phyloP scores from a whole-genome alignment of 768 basidiomycete species.

The Boletus eberwhitei region DNA sequence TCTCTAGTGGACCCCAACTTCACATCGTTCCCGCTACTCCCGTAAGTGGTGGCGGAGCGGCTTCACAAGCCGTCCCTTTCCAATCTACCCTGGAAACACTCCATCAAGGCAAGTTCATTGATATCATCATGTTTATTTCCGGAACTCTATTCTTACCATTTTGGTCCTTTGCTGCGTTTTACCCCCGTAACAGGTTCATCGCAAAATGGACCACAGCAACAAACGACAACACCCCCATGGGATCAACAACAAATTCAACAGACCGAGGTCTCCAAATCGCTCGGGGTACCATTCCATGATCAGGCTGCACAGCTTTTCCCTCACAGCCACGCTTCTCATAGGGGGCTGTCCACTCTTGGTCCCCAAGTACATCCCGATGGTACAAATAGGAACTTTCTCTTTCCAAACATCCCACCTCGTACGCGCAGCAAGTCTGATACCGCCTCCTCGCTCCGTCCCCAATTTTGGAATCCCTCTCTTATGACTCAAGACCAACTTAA shows the following conservation, averaged over 20 bases:
- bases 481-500: slow-evolving; percentile 37
- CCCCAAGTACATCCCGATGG: slow-evolving; percentile 31
- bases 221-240: slow-evolving; percentile 32
- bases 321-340: slow-evolving; percentile 35
- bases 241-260: slow-evolving; percentile 37
- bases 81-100: slow-evolving; percentile 48
- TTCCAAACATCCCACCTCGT: slow-evolving; percentile 39
- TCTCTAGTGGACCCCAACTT: slow-evolving; percentile 55
- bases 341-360: slow-evolving; percentile 36
- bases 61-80: slow-evolving; percentile 48
- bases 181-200: slow-evolving; percentile 30
- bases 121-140: slow-evolving; percentile 31
- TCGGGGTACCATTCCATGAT: slow-evolving; percentile 31
- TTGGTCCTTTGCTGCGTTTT: slow-evolving; percentile 24
- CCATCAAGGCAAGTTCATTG: slow-evolving; percentile 48
- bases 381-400: slow-evolving; percentile 38
- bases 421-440: slow-evolving; percentile 61
- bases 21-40: slow-evolving; percentile 85
- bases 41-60: slow-evolving; percentile 57
- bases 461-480: slow-evolving; percentile 45
- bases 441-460: slow-evolving; percentile 45
- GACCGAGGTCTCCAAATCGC: slow-evolving; percentile 28
- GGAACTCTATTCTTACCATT: slow-evolving; percentile 30
- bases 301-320: slow-evolving; percentile 30
- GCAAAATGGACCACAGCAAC: slow-evolving; percentile 34